Conservation (phyloP, 1,284 basidiomycete species). For the Coriolopsis trogii region DNA sequence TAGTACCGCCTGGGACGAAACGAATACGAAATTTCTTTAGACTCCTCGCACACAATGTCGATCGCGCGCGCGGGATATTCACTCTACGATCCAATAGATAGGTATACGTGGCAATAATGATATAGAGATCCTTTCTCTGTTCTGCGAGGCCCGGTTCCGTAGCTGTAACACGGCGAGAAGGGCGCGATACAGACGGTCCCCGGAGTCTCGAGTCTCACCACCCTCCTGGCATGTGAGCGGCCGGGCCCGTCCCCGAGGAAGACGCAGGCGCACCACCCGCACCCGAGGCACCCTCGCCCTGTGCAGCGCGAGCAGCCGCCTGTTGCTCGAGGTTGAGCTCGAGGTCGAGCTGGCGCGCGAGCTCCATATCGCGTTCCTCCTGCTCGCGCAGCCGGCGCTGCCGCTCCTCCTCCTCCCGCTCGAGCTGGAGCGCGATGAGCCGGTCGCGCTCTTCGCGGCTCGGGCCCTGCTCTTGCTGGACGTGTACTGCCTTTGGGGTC, state of each 20-base stretch:
- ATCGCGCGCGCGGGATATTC: background rate
- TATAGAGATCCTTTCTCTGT: slow-evolving; percentile 2
- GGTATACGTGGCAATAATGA: slow-evolving; percentile 11
- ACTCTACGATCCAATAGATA: background rate
- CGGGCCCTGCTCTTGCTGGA: background rate
- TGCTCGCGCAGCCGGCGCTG: slow-evolving; percentile 35
- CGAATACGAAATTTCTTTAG: slow-evolving; percentile 5
- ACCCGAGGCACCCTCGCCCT: background rate
- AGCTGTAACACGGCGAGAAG: no score
- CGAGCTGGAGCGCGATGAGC: slow-evolving; percentile 30
- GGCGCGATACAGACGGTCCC: no score
- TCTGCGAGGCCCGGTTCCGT: no score
- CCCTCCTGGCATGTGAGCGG: slow-evolving; percentile 6
- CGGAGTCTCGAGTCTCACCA: slow-evolving; percentile 14
- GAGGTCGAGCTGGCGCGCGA: slow-evolving; percentile 38
- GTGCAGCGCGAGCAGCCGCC: no score
- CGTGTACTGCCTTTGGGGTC: background rate
- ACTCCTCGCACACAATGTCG: background rate
- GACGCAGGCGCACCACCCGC: background rate
- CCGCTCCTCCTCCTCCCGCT: slow-evolving; percentile 42
- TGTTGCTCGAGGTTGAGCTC: slow-evolving; percentile 39
- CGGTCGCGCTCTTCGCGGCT: slow-evolving; percentile 29
- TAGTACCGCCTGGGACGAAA: slow-evolving; percentile 22
- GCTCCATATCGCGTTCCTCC: slow-evolving; percentile 37
- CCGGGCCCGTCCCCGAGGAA: background rate